Percentiles rank a stretch among this genome's conserved stretches.
phyloP scores from a whole-genome alignment of 2,329 filamentous ascomycete species.

The Pseudogymnoascus verrucosus region DNA sequence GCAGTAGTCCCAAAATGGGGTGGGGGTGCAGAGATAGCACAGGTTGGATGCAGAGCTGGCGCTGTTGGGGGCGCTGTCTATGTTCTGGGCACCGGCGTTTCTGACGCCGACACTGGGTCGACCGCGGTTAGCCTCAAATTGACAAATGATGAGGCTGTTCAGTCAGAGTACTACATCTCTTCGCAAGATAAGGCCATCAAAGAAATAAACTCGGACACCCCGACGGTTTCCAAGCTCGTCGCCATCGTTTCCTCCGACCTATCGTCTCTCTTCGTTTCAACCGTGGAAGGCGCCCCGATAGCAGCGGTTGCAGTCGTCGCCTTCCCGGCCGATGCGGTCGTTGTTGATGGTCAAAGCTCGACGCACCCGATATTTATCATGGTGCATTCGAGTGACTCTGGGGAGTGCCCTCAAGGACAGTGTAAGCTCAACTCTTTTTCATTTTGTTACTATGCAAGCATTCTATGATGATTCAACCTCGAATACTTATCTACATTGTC shows the following conservation, averaged over 20 bases:
- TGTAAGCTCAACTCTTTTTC: conserved; percentile 55
- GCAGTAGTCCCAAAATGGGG: conserved; percentile 92
- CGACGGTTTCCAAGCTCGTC: conserved; percentile 51
- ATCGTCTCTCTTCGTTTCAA: conserved; percentile 56
- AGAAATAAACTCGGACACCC: conserved; percentile 1
- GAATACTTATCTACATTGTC: conserved; percentile 99
- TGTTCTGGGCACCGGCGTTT: conserved; percentile 67
- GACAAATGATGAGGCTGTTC: conserved; percentile 49
- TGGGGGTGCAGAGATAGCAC: conserved; percentile 76
- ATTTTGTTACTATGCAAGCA: conserved; percentile 18
- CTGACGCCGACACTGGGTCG: conserved; percentile 26
- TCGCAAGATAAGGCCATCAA: conserved; percentile 13
- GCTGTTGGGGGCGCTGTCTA: conserved; percentile 90
- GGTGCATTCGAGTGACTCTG: conserved; percentile 81
- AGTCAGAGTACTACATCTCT: conserved; percentile 37
- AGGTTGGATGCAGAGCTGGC: conserved; percentile 82
- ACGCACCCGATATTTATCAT: conserved; percentile 49
- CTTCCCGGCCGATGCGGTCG: conserved; percentile 48
- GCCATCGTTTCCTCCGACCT: conserved; percentile 62
- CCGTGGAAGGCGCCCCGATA: conserved; percentile 65
- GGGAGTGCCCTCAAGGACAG: conserved; percentile 82
- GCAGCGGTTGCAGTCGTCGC: conserved; percentile 67
- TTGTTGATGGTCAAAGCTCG: conserved; percentile 28
- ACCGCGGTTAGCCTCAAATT: conserved; percentile 40
- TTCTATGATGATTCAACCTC: conserved; percentile 74